Conservation (phyloP, 257 asterid species). For the Nyctanthes arbortristis region DNA sequence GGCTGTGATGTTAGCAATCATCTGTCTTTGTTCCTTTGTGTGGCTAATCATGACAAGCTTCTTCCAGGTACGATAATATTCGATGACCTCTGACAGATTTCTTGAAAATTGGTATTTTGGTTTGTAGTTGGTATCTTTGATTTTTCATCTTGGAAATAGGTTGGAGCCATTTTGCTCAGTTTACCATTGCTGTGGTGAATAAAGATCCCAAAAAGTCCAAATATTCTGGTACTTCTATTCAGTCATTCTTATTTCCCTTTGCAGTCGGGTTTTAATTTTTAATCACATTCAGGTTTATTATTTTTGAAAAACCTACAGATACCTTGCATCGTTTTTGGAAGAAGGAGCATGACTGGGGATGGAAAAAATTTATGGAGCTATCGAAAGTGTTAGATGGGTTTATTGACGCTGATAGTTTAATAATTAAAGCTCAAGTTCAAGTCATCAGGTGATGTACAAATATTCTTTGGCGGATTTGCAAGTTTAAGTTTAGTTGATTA, state of each 20-base stretch:
- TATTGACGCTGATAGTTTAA: constrained; percentile 49
- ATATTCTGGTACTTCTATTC: constrained; percentile 45
- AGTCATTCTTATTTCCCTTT: neutral
- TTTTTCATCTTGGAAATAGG: constrained; percentile 29
- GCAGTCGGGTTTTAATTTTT: neutral
- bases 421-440: constrained; percentile 57
- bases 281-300: neutral
- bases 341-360: constrained; percentile 66
- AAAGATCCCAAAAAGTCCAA: constrained; percentile 57
- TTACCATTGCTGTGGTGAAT: constrained; percentile 58
- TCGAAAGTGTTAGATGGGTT: constrained; percentile 53
- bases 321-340: constrained; percentile 57
- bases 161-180: constrained; percentile 64
- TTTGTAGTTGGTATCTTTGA: constrained; percentile 17
- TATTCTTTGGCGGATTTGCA: neutral
- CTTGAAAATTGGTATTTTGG: neutral
- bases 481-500: neutral
- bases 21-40: constrained; percentile 56
- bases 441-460: constrained; percentile 48
- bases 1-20: constrained; percentile 61
- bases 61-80: constrained; percentile 41
- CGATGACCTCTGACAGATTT: neutral
- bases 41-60: constrained; percentile 61
- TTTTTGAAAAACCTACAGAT: constrained; percentile 30
- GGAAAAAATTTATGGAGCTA: constrained; percentile 64